Conservation (phyloP, 1,284 basidiomycete species). For the Xanthoconium separans region DNA sequence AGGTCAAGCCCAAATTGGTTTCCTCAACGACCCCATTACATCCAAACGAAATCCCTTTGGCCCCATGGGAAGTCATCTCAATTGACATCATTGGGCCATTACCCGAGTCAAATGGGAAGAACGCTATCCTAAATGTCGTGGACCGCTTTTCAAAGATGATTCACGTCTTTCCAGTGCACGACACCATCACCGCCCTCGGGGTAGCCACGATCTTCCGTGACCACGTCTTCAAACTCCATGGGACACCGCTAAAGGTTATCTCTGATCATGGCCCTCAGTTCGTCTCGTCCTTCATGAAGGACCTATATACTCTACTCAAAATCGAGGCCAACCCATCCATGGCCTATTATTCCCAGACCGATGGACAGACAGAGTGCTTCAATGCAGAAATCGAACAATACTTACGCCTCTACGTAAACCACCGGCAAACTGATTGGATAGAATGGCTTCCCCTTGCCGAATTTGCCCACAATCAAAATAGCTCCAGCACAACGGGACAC, state of each 20-base stretch:
- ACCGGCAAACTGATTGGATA: too few species aligned
- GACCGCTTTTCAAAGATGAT: constrained; percentile 1
- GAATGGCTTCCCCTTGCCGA: too few species aligned
- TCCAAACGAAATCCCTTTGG: not conserved
- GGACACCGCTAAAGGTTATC: not conserved
- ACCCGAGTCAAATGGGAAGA: constrained; percentile 25
- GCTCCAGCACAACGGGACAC: too few species aligned
- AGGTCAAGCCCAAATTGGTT: not conserved
- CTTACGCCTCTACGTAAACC: too few species aligned
- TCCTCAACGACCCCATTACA: not conserved
- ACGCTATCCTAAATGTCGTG: constrained; percentile 38
- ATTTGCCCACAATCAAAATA: too few species aligned
- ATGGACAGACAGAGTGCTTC: not conserved
- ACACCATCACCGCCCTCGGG: too few species aligned
- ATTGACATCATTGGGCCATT: too few species aligned
- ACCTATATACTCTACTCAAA: accelerated
- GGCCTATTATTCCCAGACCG: too few species aligned
- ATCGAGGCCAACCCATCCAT: not conserved
- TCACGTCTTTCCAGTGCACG: too few species aligned
- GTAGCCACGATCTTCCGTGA: too few species aligned
- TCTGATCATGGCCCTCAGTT: constrained; percentile 21
- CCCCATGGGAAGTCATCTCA: constrained; percentile 3
- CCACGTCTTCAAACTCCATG: too few species aligned
- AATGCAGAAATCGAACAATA: too few species aligned
- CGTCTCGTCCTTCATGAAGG: not conserved